Percentiles rank a stretch among this genome's conserved stretches.
Conservation (phyloP, 2,329 filamentous ascomycete species). For the Ophiostoma ulmi region DNA sequence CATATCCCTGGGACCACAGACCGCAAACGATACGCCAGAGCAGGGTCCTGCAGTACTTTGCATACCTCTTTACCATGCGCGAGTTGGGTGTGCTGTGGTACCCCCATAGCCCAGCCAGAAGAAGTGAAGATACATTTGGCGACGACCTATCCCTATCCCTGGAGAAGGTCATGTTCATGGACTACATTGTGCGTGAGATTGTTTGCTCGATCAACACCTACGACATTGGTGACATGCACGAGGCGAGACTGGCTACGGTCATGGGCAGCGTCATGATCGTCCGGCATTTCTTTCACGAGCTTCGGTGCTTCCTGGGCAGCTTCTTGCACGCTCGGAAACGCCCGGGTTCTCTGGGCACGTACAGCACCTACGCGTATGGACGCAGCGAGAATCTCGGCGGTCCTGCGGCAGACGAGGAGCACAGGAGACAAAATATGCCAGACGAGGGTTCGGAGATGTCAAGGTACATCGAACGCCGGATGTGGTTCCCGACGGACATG, state of each 20-base stretch:
- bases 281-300: slow-evolving; percentile 74
- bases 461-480: no score
- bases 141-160: no score
- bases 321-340: slow-evolving; percentile 63
- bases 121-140: no score
- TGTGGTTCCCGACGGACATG: no score
- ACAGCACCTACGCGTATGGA: slow-evolving; percentile 51
- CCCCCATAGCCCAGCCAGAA: slow-evolving; percentile 42
- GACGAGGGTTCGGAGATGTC: neutral
- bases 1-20: slow-evolving; percentile 49
- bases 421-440: neutral
- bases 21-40: slow-evolving; percentile 57
- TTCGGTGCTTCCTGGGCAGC: slow-evolving; percentile 76
- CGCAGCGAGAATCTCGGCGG: neutral
- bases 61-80: slow-evolving; percentile 73
- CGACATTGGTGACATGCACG: slow-evolving; percentile 70
- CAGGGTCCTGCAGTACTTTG: slow-evolving; percentile 65
- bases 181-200: slow-evolving; percentile 48
- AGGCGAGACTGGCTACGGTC: slow-evolving; percentile 73
- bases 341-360: slow-evolving; percentile 70
- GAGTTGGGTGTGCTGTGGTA: slow-evolving; percentile 75
- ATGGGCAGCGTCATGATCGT: slow-evolving; percentile 60
- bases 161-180: slow-evolving; percentile 58
- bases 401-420: neutral
- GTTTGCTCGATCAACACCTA: slow-evolving; percentile 68